These are phyloP conservation scores for Vicia sativa DNA, from an alignment of 306 rosid genomes.

Conservation along the genomic window DNA sequence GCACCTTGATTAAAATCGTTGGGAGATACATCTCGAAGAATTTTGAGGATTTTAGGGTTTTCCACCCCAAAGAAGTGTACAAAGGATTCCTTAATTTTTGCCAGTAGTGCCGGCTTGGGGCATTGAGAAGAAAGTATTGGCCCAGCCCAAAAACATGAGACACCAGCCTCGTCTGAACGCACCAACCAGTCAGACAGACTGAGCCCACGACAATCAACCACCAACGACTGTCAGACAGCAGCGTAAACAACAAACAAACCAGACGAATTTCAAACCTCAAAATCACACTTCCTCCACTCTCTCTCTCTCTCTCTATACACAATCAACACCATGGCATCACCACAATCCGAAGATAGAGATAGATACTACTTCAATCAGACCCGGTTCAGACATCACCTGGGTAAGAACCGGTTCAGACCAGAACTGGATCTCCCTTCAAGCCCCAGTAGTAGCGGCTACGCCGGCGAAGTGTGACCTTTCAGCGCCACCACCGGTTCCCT, in stretches of 20 bases:
- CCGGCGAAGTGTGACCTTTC: slow-evolving; percentile 78
- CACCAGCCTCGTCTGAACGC: slow-evolving; percentile 10
- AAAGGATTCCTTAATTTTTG: too few species aligned
- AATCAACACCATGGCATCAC: slow-evolving; percentile 23
- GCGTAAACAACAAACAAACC: slow-evolving; percentile 13
- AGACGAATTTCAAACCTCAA: slow-evolving; percentile 20
- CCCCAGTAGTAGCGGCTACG: slow-evolving; percentile 96
- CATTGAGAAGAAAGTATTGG: neutral
- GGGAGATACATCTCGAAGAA: too few species aligned
- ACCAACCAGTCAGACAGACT: slow-evolving; percentile 52
- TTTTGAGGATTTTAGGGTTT: too few species aligned
- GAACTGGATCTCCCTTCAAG: slow-evolving; percentile 66
- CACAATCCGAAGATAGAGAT: slow-evolving; percentile 29
- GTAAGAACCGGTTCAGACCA: slow-evolving; percentile 59
- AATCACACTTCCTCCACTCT: neutral
- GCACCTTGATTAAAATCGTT: too few species aligned
- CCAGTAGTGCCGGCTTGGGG: too few species aligned
- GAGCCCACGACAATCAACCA: slow-evolving; percentile 32
- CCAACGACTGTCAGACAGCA: slow-evolving; percentile 42
- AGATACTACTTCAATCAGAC: slow-evolving; percentile 41
- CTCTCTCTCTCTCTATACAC: slow-evolving; percentile 10
- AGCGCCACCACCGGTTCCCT: slow-evolving; percentile 59
- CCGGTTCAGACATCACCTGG: slow-evolving; percentile 42
- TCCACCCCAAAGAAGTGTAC: too few species aligned
- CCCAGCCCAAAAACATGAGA: neutral